A percentile compares a stretch with the other conserved stretches of the same genome.
These are phyloP conservation scores for Claviceps monticola DNA, from an alignment of 2,329 filamentous ascomycete genomes.

Conservation along the genomic window DNA sequence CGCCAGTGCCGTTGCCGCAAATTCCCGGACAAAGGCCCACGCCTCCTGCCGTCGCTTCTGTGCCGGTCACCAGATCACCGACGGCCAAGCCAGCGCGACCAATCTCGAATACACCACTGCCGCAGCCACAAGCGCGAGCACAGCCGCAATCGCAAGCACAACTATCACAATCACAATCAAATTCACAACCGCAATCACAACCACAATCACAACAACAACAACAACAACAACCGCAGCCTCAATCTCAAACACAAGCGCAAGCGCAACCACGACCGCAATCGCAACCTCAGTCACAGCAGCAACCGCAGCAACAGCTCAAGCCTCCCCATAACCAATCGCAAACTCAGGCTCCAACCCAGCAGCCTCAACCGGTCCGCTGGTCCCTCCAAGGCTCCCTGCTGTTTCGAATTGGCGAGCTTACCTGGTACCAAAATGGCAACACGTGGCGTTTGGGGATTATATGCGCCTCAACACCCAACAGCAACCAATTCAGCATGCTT, in stretches of 20 bases:
- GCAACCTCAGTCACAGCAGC: slow-evolving; percentile 7
- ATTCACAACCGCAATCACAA: slow-evolving; percentile 8
- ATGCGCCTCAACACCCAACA: slow-evolving; percentile 13
- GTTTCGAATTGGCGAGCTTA: slow-evolving; percentile 34
- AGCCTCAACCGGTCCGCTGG: slow-evolving; percentile 14
- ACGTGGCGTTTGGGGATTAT: slow-evolving; percentile 37
- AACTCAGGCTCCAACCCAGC: not conserved
- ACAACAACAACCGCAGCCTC: slow-evolving; percentile 7
- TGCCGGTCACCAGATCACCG: not conserved
- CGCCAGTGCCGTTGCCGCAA: slow-evolving; percentile 23
- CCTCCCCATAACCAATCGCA: not conserved
- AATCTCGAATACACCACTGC: slow-evolving; percentile 2
- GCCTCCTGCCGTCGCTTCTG: slow-evolving; percentile 12
- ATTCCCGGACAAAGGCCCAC: slow-evolving; percentile 21
- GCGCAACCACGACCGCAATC: slow-evolving; percentile 3
- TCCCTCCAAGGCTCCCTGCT: slow-evolving; percentile 21
- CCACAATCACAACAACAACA: not conserved
- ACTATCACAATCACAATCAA: slow-evolving; percentile 5
- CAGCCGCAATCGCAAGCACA: slow-evolving; percentile 7
- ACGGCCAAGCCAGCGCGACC: slow-evolving; percentile 6
- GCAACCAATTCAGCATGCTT: slow-evolving; percentile 22
- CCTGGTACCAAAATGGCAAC: slow-evolving; percentile 34
- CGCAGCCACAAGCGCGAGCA: slow-evolving; percentile 2
- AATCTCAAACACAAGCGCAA: slow-evolving; percentile 6
- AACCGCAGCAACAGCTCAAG: slow-evolving; percentile 4